Percentiles rank a stretch among this genome's conserved stretches.
These are phyloP conservation scores for Seiridium unicorne DNA, from an alignment of 2,329 filamentous ascomycete species.

Conservation along the genomic window DNA sequence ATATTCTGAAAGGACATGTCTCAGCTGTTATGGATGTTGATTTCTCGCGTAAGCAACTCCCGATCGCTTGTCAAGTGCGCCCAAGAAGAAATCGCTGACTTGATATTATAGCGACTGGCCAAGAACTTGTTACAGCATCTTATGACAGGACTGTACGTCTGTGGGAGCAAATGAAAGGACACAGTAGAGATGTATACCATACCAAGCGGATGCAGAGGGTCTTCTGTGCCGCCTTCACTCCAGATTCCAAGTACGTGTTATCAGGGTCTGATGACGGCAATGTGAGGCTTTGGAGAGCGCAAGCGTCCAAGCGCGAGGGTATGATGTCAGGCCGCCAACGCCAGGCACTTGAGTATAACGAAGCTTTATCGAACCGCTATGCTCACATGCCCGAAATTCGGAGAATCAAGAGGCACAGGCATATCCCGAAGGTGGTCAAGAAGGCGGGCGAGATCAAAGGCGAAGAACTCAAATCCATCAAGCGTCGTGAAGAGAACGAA, in stretches of 20 bases:
- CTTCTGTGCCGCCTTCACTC: conserved; percentile 36
- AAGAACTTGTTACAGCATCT: conserved; percentile 86
- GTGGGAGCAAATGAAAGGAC: conserved; percentile 77
- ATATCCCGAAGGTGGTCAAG: conserved; percentile 90
- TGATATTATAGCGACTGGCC: conserved; percentile 90
- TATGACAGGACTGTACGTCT: conserved; percentile 85
- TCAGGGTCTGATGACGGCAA: conserved; percentile 85
- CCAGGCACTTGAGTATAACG: conserved; percentile 89
- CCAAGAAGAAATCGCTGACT: neutral
- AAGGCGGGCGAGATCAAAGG: conserved; percentile 94
- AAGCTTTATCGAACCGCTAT: conserved; percentile 78
- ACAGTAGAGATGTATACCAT: conserved; percentile 92
- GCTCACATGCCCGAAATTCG: conserved; percentile 95
- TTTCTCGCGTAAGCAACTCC: neutral
- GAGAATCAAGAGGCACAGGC: conserved; percentile 86
- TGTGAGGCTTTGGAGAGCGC: conserved; percentile 82
- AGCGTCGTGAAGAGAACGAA: conserved; percentile 91
- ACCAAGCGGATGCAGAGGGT: conserved; percentile 69
- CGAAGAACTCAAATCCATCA: conserved; percentile 83
- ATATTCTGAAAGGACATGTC: conserved; percentile 63
- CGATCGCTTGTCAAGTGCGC: neutral
- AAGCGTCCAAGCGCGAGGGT: conserved; percentile 79
- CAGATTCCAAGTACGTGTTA: conserved; percentile 85
- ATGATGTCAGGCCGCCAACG: conserved; percentile 83
- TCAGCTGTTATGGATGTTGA: conserved; percentile 79